Base-by-base conservation (phyloP, 2,329 filamentous ascomycete species). In the Colletotrichum orchidophilum region DNA sequence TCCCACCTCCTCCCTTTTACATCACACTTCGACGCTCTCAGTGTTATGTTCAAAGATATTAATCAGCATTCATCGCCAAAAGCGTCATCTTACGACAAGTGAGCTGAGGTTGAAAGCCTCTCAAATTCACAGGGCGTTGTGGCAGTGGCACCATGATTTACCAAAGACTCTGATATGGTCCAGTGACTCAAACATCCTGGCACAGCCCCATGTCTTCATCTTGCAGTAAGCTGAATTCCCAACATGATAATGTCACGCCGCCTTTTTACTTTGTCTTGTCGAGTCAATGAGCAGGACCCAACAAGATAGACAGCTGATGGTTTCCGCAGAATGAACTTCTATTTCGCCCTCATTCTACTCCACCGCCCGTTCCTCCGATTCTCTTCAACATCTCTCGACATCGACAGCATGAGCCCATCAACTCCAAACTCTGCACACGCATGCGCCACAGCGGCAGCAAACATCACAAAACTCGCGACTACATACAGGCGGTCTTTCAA, bases 351-450 rank as follows among this genome's bases (percentile, higher is more conserved):
- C 4, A 42, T 71, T 3, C 50, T 69, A 3, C 69, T 71, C 1
- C 64, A 71, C 13, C 69, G 69, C 9, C 65, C 69, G 3, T 71
- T 69, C 9, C 15, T 69, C 1, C 33, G 49, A 18, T 29, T 33
- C 7, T 57, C 64, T 9, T 24, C 31, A 21, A 26, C 53, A 1
- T 13, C 27, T 6, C 3, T 7, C n/a, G 35, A 60, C n/a, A 26
- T 49, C 24, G 29, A 24, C 15, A 8, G 8, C 8, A 26, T 15
- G 13, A 24, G n/a, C 27, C 1, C 3, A 3, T 24, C n/a, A 5
- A 15, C 39, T 15, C 21, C 27, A 5, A 33, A 55, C 13, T 39
- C 64, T 8, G 21, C 13, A 21, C 27, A 18, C 2, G 50, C 27
- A 9, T 68, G 53, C 24, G 33, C 26, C 18, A 49, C 33, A 13